Conservation (phyloP, 441 rosid species). For the Theobroma grandiflorum region DNA sequence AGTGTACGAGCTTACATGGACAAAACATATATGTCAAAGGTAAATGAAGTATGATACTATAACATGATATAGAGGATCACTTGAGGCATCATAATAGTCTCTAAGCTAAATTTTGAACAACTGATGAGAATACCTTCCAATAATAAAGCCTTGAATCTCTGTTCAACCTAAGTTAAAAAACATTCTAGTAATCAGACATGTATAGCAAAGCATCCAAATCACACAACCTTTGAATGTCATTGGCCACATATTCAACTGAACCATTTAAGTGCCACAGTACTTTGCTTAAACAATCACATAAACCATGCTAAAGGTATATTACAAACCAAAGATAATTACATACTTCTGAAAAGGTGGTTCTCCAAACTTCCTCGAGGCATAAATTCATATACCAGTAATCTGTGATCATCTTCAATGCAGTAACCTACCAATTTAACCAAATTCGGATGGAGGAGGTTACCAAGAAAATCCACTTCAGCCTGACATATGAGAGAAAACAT, state of each 20-base stretch:
- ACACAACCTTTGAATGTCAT: neutral
- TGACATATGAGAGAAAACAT: slow-evolving; percentile 32
- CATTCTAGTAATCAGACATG: neutral
- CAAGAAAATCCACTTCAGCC: slow-evolving; percentile 74
- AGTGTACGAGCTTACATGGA: neutral
- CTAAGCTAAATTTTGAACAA: slow-evolving; percentile 8
- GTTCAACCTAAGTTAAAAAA: neutral
- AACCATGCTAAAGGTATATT: neutral
- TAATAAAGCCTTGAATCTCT: neutral
- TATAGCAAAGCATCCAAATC: neutral
- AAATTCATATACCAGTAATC: slow-evolving; percentile 65
- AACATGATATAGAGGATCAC: neutral
- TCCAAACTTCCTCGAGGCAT: slow-evolving; percentile 77
- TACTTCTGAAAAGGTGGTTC: slow-evolving; percentile 73
- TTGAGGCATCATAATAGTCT: neutral
- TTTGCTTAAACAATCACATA: slow-evolving; percentile 13
- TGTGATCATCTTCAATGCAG: slow-evolving; percentile 72
- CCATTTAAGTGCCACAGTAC: neutral
- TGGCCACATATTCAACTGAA: neutral
- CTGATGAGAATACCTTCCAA: neutral
- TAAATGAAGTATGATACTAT: neutral
- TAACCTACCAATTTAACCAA: slow-evolving; percentile 68
- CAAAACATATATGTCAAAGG: neutral
- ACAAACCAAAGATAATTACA: slow-evolving; percentile 25
- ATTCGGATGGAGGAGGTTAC: slow-evolving; percentile 66